Conservation (phyloP, 192 early-diverging fungal species). For the Podila epicladia region DNA sequence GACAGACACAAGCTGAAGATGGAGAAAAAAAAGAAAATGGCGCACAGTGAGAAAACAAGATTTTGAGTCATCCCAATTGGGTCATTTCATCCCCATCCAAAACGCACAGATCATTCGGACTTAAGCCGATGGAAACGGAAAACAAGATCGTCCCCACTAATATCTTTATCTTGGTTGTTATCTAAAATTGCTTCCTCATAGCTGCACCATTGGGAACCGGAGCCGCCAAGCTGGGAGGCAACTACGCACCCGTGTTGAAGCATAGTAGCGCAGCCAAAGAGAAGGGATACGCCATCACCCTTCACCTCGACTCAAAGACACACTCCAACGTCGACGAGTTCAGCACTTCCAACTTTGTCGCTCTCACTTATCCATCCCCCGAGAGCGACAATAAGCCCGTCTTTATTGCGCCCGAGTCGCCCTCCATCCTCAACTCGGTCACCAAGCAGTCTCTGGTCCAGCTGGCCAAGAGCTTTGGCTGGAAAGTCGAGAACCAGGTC, state of each 20-base stretch:
- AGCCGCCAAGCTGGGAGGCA: constrained; percentile 75
- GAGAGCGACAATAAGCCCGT: constrained; percentile 51
- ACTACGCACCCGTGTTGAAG: constrained; percentile 74
- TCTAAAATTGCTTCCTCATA: constrained; percentile 7
- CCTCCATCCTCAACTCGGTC: constrained; percentile 69
- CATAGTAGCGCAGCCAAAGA: constrained; percentile 69
- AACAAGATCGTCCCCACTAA: too few species aligned
- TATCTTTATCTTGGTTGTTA: too few species aligned
- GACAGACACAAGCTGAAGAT: neutral
- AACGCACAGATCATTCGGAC: neutral
- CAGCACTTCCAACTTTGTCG: constrained; percentile 83
- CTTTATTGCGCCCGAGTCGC: constrained; percentile 76
- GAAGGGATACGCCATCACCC: constrained; percentile 72
- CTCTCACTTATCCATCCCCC: constrained; percentile 63
- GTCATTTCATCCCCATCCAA: neutral
- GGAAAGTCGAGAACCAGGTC: constrained; percentile 64
- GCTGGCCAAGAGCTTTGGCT: constrained; percentile 71
- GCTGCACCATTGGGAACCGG: constrained; percentile 66
- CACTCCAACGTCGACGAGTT: constrained; percentile 78
- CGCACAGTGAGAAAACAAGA: too few species aligned
- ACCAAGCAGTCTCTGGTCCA: constrained; percentile 73
- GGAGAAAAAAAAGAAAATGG: too few species aligned
- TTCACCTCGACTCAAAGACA: constrained; percentile 77
- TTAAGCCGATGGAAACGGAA: too few species aligned
- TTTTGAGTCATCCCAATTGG: too few species aligned